phyloP scores from a whole-genome alignment of 768 basidiomycete genomes.

The Russula foetens region DNA sequence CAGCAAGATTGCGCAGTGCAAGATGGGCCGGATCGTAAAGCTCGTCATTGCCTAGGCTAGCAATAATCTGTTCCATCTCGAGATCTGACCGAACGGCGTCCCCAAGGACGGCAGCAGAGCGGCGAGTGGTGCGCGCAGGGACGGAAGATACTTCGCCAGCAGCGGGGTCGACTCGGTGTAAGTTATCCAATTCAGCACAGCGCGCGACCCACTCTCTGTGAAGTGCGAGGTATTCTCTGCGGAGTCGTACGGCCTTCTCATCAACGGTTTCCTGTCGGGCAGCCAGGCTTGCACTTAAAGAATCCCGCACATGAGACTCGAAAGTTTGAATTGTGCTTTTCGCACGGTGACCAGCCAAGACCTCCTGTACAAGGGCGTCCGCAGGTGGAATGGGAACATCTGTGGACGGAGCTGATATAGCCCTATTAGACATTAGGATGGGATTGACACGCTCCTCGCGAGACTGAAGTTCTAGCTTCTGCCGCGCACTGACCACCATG shows the following conservation, averaged over 20 bases:
- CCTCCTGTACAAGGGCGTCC: conserved; percentile 41
- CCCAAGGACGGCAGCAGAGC: conserved; percentile 62
- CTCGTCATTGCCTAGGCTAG: conserved; percentile 87
- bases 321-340: conserved; percentile 33
- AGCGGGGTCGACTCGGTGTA: conserved; percentile 36
- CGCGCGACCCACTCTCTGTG: conserved; percentile 70
- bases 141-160: conserved; percentile 26
- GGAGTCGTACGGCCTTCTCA: conserved; percentile 49
- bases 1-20: conserved; percentile 77
- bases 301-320: conserved; percentile 33
- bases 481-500: conserved; percentile 52
- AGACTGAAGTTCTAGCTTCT: conserved; percentile 51
- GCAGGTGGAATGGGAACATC: conserved; percentile 31
- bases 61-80: conserved; percentile 96
- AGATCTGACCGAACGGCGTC: conserved; percentile 92
- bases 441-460: conserved; percentile 56
- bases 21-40: conserved; percentile 87
- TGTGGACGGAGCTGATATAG: conserved; percentile 33
- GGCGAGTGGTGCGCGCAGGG: conserved; percentile 56
- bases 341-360: conserved; percentile 32
- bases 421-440: conserved; percentile 51
- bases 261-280: conserved; percentile 41
- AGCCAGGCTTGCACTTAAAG: conserved; percentile 47
- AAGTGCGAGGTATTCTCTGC: conserved; percentile 55
- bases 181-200: conserved; percentile 60